These are phyloP conservation scores for Suillus spraguei DNA, from an alignment of 768 basidiomycete genomes.

Conservation along the genomic window DNA sequence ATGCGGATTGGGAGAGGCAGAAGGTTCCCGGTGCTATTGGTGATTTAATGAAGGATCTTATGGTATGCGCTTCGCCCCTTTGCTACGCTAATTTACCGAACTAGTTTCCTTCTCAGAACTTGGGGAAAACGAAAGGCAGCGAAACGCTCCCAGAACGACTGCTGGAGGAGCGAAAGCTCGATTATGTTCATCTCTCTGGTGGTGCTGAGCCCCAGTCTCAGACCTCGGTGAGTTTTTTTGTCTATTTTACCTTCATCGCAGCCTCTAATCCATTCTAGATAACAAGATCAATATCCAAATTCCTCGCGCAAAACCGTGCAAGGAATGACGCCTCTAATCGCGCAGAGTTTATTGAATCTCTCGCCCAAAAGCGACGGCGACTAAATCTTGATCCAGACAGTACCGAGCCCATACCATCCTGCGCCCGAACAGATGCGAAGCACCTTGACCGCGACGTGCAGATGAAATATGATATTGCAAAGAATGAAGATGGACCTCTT, in stretches of 20 bases:
- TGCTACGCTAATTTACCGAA: neutral
- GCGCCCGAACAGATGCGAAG: constrained; percentile 76
- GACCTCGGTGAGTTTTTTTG: constrained; percentile 52
- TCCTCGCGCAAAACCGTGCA: constrained; percentile 70
- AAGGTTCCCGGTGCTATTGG: constrained; percentile 58
- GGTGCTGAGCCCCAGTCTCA: constrained; percentile 53
- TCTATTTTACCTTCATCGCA: neutral
- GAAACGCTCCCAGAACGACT: constrained; percentile 32
- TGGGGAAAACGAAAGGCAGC: constrained; percentile 34
- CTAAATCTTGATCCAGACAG: constrained; percentile 38
- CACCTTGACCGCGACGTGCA: constrained; percentile 72
- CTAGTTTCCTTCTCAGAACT: constrained; percentile 21
- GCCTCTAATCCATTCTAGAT: constrained; percentile 42
- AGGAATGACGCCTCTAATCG: constrained; percentile 80
- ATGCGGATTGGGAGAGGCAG: constrained; percentile 60
- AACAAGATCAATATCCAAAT: constrained; percentile 69
- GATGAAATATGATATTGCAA: constrained; percentile 88
- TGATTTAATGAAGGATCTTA: constrained; percentile 51
- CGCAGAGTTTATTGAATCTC: constrained; percentile 67
- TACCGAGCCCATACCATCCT: constrained; percentile 47
- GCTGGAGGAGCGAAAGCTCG: constrained; percentile 71
- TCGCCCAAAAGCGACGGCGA: constrained; percentile 55
- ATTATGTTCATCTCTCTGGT: constrained; percentile 55
- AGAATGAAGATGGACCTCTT: constrained; percentile 78
- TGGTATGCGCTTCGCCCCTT: constrained; percentile 39